These are phyloP conservation scores for Polychaeton citri DNA, from an alignment of 2,329 filamentous ascomycete genomes.

Conservation along the genomic window DNA sequence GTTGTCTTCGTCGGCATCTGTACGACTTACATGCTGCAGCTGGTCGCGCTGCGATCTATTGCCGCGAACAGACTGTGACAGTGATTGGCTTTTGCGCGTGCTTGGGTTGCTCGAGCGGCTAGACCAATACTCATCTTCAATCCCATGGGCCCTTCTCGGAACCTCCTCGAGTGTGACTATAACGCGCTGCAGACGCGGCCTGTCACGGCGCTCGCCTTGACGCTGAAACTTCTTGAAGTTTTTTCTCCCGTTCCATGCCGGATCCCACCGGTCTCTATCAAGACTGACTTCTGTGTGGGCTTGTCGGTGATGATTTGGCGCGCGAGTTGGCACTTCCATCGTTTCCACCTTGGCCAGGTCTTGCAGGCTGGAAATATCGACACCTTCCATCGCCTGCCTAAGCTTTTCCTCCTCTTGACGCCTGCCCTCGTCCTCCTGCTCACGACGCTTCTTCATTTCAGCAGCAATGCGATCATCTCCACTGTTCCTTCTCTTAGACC, in stretches of 20 bases:
- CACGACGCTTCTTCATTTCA: conserved; percentile 41
- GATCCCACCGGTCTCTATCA: conserved; percentile 60
- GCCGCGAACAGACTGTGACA: conserved; percentile 1
- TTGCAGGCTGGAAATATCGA: conserved; percentile 61
- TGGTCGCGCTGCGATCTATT: conserved; percentile 1
- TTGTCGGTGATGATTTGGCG: conserved; percentile 9
- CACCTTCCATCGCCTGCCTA: conserved; percentile 42
- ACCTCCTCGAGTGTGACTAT: conserved; percentile 63
- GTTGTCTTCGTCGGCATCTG: conserved; percentile 9
- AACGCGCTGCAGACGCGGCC: conserved; percentile 37
- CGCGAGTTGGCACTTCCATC: conserved; percentile 47
- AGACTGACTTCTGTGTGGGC: conserved; percentile 17
- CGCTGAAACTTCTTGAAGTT: conserved; percentile 86
- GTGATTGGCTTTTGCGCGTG: conserved; percentile 1
- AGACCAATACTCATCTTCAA: conserved; percentile 62
- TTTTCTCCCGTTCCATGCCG: conserved; percentile 82
- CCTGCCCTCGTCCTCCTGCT: conserved; percentile 37
- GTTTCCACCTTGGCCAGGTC: conserved; percentile 55
- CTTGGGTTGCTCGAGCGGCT: conserved; percentile 10
- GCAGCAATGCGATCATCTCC: conserved; percentile 47
- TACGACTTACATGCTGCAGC: conserved; percentile 1
- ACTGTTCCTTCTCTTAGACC: conserved; percentile 32
- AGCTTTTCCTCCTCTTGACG: conserved; percentile 54
- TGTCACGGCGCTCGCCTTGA: conserved; percentile 36
- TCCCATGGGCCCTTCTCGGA: conserved; percentile 55